A percentile compares a stretch with the other conserved stretches of the same genome.
These are phyloP conservation scores for Botrytis deweyae DNA, from an alignment of 2,329 filamentous ascomycete genomes.

Conservation along the genomic window DNA sequence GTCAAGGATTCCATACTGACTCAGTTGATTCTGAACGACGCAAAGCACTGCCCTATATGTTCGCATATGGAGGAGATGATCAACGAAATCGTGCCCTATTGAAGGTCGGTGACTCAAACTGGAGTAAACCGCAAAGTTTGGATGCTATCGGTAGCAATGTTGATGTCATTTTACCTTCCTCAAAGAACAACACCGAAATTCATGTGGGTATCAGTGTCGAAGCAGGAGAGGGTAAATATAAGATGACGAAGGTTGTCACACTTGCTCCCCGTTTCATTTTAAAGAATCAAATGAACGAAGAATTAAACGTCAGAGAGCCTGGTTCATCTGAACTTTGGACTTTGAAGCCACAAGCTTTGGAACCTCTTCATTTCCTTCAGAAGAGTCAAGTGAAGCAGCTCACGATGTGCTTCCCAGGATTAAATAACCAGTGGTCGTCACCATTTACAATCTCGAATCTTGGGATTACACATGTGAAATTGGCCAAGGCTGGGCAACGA, in stretches of 20 bases:
- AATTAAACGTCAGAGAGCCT: slow-evolving; percentile 86
- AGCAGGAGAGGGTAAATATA: slow-evolving; percentile 95
- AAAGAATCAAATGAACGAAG: slow-evolving; percentile 88
- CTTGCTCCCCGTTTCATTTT: slow-evolving; percentile 89
- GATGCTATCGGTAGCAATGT: slow-evolving; percentile 94
- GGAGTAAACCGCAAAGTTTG: slow-evolving; percentile 98
- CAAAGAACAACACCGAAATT: slow-evolving; percentile 71
- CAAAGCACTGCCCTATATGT: slow-evolving; percentile 92
- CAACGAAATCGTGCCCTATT: slow-evolving; percentile 86
- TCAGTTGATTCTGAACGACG: slow-evolving; percentile 53
- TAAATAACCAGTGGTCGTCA: slow-evolving; percentile 97
- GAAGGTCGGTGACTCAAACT: slow-evolving; percentile 84
- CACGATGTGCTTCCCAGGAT: slow-evolving; percentile 86
- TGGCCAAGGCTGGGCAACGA: slow-evolving; percentile 84
- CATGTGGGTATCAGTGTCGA: slow-evolving; percentile 87
- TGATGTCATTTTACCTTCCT: slow-evolving; percentile 79
- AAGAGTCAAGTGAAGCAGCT: slow-evolving; percentile 82
- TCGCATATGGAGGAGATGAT: slow-evolving; percentile 86
- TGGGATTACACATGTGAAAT: slow-evolving; percentile 88
- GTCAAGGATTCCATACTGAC: slow-evolving; percentile 63
- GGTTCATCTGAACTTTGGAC: slow-evolving; percentile 84
- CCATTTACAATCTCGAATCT: slow-evolving; percentile 97
- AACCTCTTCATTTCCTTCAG: slow-evolving; percentile 87
- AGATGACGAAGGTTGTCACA: slow-evolving; percentile 92
- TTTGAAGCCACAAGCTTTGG: slow-evolving; percentile 72